A percentile compares a stretch with the other conserved stretches of the same genome.
Conservation (phyloP, 1,139 yeast genomes). For the Blastobotrys indianensis region DNA sequence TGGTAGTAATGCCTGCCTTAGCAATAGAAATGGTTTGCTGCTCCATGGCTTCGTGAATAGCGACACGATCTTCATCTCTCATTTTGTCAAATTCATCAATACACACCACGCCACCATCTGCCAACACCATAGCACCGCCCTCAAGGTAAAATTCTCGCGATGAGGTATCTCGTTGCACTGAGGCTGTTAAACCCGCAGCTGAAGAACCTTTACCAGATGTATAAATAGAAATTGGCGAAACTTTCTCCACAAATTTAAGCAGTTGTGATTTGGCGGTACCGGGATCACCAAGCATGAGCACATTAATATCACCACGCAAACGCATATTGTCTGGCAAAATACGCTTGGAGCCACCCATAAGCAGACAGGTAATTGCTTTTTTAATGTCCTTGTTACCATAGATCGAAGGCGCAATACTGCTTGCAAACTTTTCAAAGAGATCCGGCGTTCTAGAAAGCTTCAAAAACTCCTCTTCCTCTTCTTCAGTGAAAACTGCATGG, state of each 20-base stretch:
- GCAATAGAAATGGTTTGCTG: slow-evolving; percentile 99
- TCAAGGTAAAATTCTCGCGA: slow-evolving; percentile 91
- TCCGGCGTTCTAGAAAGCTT: slow-evolving; percentile 77
- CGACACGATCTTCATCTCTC: slow-evolving; percentile 98
- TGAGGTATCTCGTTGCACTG: slow-evolving; percentile 85
- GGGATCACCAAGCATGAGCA: slow-evolving; percentile 90
- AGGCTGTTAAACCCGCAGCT: slow-evolving; percentile 98
- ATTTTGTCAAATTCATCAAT: slow-evolving; percentile 98
- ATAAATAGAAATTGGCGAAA: slow-evolving; percentile 89
- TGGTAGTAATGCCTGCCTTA: slow-evolving; percentile 97
- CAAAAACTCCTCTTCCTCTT: slow-evolving; percentile 88
- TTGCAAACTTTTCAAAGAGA: slow-evolving; percentile 76
- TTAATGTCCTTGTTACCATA: slow-evolving; percentile 91
- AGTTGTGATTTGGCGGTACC: slow-evolving; percentile 98
- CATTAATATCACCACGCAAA: slow-evolving; percentile 94
- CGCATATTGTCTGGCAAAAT: slow-evolving; percentile 93
- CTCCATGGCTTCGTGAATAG: slow-evolving; percentile 99
- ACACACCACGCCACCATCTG: slow-evolving; percentile 99
- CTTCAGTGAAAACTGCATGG: slow-evolving; percentile 72
- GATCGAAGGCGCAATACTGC: slow-evolving; percentile 92
- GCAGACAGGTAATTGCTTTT: slow-evolving; percentile 83
- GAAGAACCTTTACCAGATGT: slow-evolving; percentile 99
- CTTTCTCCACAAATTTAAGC: slow-evolving; percentile 89
- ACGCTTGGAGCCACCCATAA: slow-evolving; percentile 93
- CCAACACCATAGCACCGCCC: slow-evolving; percentile 99